A percentile compares a stretch with the other conserved stretches of the same genome.
phyloP scores from a whole-genome alignment of 768 basidiomycete species.

The Xerocomellus intermedius region DNA sequence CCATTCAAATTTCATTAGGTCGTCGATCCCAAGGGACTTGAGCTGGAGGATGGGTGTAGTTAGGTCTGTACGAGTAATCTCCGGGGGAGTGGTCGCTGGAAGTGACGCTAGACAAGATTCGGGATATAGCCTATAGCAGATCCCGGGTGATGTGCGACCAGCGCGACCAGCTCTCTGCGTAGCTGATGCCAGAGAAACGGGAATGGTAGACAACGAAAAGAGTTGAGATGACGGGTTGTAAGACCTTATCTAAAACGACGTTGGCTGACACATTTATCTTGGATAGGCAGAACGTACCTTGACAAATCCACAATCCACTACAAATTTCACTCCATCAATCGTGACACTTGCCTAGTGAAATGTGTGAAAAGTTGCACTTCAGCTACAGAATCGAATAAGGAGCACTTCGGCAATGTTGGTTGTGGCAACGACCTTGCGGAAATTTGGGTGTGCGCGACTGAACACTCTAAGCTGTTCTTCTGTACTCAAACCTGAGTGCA shows the following conservation, averaged over 20 bases:
- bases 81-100: conserved; percentile 73
- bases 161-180: conserved; percentile 93
- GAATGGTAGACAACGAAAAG: conserved; percentile 79
- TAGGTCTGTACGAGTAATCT: conserved; percentile 89
- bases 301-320: conserved; percentile 92
- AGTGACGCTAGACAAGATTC: conserved; percentile 58
- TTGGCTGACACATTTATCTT: neutral
- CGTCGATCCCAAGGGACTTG: conserved; percentile 92
- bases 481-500: conserved; percentile 87
- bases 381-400: neutral
- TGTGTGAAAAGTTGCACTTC: neutral
- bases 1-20: conserved; percentile 96
- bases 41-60: conserved; percentile 90
- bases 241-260: conserved; percentile 65
- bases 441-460: conserved; percentile 67
- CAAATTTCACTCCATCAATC: conserved; percentile 92
- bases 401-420: conserved; percentile 92
- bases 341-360: conserved; percentile 82
- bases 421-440: conserved; percentile 85
- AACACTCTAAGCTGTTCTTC: conserved; percentile 90
- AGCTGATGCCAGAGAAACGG: conserved; percentile 85
- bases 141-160: conserved; percentile 87
- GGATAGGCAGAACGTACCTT: conserved; percentile 55
- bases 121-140: conserved; percentile 91
- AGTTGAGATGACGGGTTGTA: conserved; percentile 87